A percentile compares a stretch with the other conserved stretches of the same genome.
These are phyloP conservation scores for Sphaerulina musiva DNA, from an alignment of 2,329 filamentous ascomycete genomes.

Conservation along the genomic window DNA sequence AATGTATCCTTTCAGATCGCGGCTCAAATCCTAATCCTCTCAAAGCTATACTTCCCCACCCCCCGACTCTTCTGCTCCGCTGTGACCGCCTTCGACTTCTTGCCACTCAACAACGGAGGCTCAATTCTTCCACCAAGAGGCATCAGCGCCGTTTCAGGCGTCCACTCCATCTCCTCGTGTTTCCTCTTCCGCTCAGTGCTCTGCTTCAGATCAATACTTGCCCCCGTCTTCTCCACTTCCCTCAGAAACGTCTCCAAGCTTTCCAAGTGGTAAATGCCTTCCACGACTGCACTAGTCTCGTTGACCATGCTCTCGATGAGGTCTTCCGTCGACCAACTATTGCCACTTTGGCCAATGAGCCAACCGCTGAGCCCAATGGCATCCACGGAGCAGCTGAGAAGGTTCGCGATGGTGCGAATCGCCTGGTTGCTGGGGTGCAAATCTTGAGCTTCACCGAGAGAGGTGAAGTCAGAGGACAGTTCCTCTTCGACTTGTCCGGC, in stretches of 20 bases:
- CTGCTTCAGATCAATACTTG: slow-evolving; percentile 1
- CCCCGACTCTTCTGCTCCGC: slow-evolving; percentile 15
- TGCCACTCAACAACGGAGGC: not conserved
- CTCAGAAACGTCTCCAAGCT: slow-evolving; percentile 10
- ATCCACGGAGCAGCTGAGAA: slow-evolving; percentile 68
- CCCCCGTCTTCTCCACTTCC: slow-evolving; percentile 11
- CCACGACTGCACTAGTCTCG: slow-evolving; percentile 13
- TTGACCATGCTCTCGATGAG: slow-evolving; percentile 12
- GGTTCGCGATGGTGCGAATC: slow-evolving; percentile 63
- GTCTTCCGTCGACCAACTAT: slow-evolving; percentile 10
- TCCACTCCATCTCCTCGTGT: slow-evolving; percentile 5
- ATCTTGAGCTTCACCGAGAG: slow-evolving; percentile 50
- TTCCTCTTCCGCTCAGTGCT: slow-evolving; percentile 7
- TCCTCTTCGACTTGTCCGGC: slow-evolving; percentile 49
- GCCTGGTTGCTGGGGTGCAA: slow-evolving; percentile 56
- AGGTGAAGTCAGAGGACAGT: slow-evolving; percentile 52
- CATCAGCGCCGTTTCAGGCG: slow-evolving; percentile 10
- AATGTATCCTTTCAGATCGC: not conserved
- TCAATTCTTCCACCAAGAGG: slow-evolving; percentile 12
- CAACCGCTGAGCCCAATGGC: slow-evolving; percentile 68
- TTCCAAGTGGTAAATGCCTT: slow-evolving; percentile 12
- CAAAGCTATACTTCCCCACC: slow-evolving; percentile 16
- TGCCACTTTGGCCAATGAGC: slow-evolving; percentile 54
- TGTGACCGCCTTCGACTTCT: not conserved
- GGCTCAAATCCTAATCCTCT: slow-evolving; percentile 16